These are phyloP conservation scores for Pelargonium cotyledonis DNA, from an alignment of 441 rosid genomes.

Conservation along the genomic window DNA sequence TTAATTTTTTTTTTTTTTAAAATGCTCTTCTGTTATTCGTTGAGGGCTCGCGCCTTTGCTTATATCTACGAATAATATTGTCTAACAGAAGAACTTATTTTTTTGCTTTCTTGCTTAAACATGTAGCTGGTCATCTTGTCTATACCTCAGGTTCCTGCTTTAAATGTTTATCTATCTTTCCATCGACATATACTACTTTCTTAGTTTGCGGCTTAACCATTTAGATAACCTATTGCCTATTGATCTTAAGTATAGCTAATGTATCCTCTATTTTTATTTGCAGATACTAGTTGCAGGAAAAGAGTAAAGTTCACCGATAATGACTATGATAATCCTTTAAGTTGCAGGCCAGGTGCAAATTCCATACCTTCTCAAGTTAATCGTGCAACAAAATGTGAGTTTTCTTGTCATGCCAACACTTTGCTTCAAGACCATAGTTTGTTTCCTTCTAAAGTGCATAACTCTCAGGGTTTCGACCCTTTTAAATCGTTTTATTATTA, in stretches of 20 bases:
- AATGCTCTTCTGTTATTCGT: neutral
- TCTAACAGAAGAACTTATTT: neutral
- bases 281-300: constrained; percentile 33
- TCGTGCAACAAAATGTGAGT: constrained; percentile 17
- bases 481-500: neutral
- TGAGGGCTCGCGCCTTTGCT: neutral
- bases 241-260: constrained; percentile 6
- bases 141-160: neutral
- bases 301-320: constrained; percentile 31
- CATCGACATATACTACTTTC: neutral
- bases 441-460: neutral
- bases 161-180: neutral
- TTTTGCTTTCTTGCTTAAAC: neutral
- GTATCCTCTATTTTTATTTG: constrained; percentile 5
- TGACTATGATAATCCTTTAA: constrained; percentile 17
- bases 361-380: constrained; percentile 7
- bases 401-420: constrained; percentile 11
- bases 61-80: neutral
- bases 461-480: neutral
- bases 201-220: neutral
- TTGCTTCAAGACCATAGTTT: neutral
- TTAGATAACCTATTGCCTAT: constrained; percentile 4
- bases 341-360: constrained; percentile 14
- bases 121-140: neutral
- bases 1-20: neutral